phyloP scores from a whole-genome alignment of 345 rosid species.

The Triadica sebifera region DNA sequence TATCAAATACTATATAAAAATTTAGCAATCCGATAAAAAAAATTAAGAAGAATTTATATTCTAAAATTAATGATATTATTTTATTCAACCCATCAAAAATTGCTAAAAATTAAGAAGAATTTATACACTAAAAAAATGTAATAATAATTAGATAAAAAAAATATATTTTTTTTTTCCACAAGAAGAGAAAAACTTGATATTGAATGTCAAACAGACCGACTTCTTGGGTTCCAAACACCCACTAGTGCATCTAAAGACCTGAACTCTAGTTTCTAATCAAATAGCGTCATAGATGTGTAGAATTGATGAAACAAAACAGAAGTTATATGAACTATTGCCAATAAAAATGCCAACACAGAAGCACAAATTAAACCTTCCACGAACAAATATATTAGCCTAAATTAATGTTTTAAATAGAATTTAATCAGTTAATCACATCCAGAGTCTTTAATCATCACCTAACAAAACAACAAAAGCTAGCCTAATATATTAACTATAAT shows the following conservation, averaged over 20 bases:
- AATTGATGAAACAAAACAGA: background rate
- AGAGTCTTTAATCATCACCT: constrained; percentile 14
- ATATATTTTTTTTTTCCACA: too few species aligned
- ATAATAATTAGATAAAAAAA: too few species aligned
- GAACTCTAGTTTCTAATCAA: background rate
- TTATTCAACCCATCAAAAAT: too few species aligned
- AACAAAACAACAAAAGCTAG: constrained; percentile 21
- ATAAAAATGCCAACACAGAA: background rate
- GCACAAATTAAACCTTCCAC: too few species aligned
- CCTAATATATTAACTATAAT: background rate
- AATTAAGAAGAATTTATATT: too few species aligned
- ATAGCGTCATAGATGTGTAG: background rate
- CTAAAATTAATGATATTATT: too few species aligned
- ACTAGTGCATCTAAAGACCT: background rate
- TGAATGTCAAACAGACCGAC: too few species aligned
- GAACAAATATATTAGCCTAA: background rate
- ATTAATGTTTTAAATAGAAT: background rate
- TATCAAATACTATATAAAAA: too few species aligned
- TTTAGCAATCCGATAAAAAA: too few species aligned
- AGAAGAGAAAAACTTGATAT: too few species aligned
- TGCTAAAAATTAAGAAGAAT: too few species aligned
- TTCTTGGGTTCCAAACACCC: background rate
- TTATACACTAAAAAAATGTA: too few species aligned
- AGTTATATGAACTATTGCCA: background rate
- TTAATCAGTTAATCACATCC: background rate